Percentiles rank a stretch among this genome's conserved stretches.
Conservation (phyloP, 495 filamentous ascomycete species). For the Trichoderma virens region DNA sequence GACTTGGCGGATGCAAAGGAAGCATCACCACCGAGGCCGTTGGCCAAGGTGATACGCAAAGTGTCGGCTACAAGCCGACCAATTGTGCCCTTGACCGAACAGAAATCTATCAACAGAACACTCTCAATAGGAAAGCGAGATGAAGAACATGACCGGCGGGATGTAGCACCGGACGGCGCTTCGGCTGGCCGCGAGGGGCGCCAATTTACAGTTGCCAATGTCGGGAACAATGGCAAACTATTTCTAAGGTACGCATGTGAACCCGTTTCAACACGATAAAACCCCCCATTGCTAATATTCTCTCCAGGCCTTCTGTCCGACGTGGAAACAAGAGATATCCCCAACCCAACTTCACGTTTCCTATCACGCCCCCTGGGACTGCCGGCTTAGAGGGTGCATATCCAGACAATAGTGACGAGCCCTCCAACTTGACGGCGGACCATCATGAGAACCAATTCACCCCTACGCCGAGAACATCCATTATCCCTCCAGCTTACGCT, state of each 20-base stretch:
- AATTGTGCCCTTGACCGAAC: conserved; percentile 36
- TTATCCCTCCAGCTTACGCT: conserved; percentile 11
- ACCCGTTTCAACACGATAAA: neutral
- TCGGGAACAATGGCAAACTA: conserved; percentile 88
- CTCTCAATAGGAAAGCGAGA: conserved; percentile 20
- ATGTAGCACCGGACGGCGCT: conserved; percentile 41
- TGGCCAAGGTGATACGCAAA: neutral
- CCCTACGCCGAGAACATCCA: conserved; percentile 19
- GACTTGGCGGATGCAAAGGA: conserved; percentile 17
- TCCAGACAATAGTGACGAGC: neutral
- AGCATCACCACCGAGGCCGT: conserved; percentile 13
- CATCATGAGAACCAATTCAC: conserved; percentile 31
- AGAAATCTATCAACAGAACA: conserved; percentile 28
- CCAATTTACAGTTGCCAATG: conserved; percentile 89
- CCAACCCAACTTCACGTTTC: conserved; percentile 52
- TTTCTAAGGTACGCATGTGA: conserved; percentile 72
- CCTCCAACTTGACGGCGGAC: conserved; percentile 36
- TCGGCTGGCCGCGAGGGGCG: conserved; percentile 54
- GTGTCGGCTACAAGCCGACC: conserved; percentile 16
- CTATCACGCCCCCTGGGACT: conserved; percentile 48
- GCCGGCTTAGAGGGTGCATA: conserved; percentile 38
- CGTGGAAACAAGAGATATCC: conserved; percentile 50
- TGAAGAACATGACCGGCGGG: conserved; percentile 32
- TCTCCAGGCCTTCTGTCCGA: conserved; percentile 51
- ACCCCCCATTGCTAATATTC: conserved; percentile 10